These are phyloP conservation scores for Citrus trifoliata DNA, from an alignment of 345 rosid genomes.

Conservation along the genomic window DNA sequence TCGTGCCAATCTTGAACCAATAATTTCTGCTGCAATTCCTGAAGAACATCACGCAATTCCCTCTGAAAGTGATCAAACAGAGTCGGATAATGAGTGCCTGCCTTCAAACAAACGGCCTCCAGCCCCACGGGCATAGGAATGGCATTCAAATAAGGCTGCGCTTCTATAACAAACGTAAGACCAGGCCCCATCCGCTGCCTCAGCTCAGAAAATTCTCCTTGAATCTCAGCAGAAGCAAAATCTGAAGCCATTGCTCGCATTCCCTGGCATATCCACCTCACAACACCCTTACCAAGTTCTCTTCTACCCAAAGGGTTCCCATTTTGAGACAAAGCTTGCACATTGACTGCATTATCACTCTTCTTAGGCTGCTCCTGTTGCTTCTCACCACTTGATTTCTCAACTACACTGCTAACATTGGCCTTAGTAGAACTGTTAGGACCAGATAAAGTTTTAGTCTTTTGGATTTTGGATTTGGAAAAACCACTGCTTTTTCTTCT, in stretches of 20 bases:
- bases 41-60: constrained; percentile 79
- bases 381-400: constrained; percentile 6
- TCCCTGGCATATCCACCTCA: constrained; percentile 76
- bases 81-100: constrained; percentile 85
- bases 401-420: constrained; percentile 11
- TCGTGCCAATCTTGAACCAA: constrained; percentile 60
- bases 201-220: constrained; percentile 74
- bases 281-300: constrained; percentile 75
- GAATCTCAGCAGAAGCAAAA: constrained; percentile 70
- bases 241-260: constrained; percentile 86
- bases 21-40: constrained; percentile 48
- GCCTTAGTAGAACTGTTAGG: background rate
- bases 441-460: constrained; percentile 10
- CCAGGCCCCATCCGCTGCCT: constrained; percentile 80
- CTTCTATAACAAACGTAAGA: constrained; percentile 81
- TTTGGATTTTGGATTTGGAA: constrained; percentile 18
- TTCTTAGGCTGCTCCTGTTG: constrained; percentile 12
- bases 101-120: constrained; percentile 82
- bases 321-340: constrained; percentile 49
- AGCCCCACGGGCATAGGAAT: constrained; percentile 81
- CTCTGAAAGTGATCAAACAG: constrained; percentile 94
- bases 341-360: constrained; percentile 21
- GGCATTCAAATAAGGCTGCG: constrained; percentile 82
- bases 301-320: constrained; percentile 83
- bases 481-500: constrained; percentile 25